Percentiles rank a stretch among this genome's conserved stretches.
These are phyloP conservation scores for Sungouiella thailandica DNA, from an alignment of 805 yeast genomes.

Conservation along the genomic window DNA sequence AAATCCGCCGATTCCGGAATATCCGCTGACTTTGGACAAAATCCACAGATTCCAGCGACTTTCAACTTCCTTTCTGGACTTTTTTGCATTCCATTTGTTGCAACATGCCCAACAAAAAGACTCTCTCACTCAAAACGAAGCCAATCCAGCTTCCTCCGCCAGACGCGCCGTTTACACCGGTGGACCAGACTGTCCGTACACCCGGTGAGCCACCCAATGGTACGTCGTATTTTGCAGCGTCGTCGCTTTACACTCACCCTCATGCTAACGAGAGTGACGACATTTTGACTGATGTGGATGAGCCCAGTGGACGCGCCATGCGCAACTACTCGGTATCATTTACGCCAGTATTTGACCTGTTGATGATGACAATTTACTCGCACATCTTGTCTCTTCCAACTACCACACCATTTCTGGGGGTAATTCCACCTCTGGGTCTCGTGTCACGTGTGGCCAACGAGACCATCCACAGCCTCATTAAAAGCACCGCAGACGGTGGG, in stretches of 20 bases:
- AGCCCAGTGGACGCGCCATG: constrained; percentile 21
- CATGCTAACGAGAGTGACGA: constrained; percentile 38
- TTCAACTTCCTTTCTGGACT: no score
- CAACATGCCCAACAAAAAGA: constrained; percentile 27
- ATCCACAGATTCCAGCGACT: no score
- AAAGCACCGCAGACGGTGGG: constrained; percentile 9
- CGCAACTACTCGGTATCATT: constrained; percentile 29
- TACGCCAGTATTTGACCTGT: constrained; percentile 32
- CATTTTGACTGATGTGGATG: constrained; percentile 37
- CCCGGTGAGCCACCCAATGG: constrained; percentile 29
- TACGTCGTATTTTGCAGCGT: constrained; percentile 8
- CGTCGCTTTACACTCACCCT: constrained; percentile 25
- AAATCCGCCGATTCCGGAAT: no score
- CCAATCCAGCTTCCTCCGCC: constrained; percentile 22
- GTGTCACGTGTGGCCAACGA: constrained; percentile 42
- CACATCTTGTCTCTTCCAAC: constrained; percentile 37
- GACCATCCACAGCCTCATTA: constrained; percentile 26
- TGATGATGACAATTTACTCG: constrained; percentile 30
- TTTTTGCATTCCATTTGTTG: no score
- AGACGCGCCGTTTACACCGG: constrained; percentile 39
- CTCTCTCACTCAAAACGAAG: constrained; percentile 32
- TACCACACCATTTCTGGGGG: constrained; percentile 41
- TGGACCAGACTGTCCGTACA: constrained; percentile 38
- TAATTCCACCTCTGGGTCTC: constrained; percentile 40
- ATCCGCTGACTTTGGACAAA: no score